phyloP scores from a whole-genome alignment of 1,139 yeast species.

The Zygosaccharomyces pseudobailii region DNA sequence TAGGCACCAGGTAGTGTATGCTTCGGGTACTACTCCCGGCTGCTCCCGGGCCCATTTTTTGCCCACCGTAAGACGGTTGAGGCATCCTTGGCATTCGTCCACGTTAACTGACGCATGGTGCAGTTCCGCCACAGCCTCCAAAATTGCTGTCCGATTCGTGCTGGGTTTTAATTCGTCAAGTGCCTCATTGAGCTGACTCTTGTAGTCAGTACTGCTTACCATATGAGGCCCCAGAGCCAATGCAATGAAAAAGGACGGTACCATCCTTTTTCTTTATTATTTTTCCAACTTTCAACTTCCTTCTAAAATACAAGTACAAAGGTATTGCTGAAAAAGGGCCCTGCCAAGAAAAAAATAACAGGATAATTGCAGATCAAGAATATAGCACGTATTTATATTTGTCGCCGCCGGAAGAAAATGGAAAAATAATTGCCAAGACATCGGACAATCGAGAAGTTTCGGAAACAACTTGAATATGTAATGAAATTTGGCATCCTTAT shows the following conservation, averaged over 20 bases:
- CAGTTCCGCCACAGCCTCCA: conserved; percentile 9
- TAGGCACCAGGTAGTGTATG: conserved; percentile 43
- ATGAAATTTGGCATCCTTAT: neutral
- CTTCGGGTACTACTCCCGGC: conserved; percentile 42
- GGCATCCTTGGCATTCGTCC: conserved; percentile 39
- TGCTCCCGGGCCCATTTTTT: conserved; percentile 39
- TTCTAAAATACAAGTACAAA: too few species aligned
- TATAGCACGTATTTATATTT: too few species aligned
- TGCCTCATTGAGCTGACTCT: neutral
- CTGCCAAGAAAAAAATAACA: neutral
- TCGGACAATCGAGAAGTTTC: too few species aligned
- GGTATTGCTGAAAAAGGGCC: neutral
- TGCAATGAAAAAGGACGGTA: neutral
- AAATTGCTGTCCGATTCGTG: conserved; percentile 4
- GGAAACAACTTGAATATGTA: too few species aligned
- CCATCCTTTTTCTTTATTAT: neutral
- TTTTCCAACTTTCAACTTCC: neutral
- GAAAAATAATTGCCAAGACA: neutral
- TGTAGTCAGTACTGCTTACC: neutral
- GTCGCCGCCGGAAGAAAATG: neutral
- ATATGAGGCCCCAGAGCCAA: neutral
- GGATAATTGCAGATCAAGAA: neutral
- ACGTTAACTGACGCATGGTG: conserved; percentile 14
- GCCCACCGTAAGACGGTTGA: conserved; percentile 40
- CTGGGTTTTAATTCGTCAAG: neutral